These are phyloP conservation scores for Kodamaea laetipori DNA, from an alignment of 805 yeast genomes.

Conservation along the genomic window DNA sequence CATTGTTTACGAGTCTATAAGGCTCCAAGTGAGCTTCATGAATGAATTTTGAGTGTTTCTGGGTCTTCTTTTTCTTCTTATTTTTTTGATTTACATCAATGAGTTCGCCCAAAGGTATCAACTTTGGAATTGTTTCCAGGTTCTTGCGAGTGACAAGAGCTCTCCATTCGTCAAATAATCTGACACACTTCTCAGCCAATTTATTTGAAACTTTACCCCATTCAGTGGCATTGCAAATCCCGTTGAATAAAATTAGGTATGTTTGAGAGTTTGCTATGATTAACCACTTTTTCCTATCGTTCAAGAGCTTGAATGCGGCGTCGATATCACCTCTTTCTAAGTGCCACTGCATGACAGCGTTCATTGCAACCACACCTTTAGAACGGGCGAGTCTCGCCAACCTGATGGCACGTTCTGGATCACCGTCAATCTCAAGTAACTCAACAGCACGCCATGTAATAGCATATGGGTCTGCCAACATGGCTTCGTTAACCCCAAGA, in stretches of 20 bases:
- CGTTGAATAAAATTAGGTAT: constrained; percentile 37
- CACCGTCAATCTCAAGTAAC: constrained; percentile 51
- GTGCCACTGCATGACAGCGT: constrained; percentile 56
- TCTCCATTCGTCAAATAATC: constrained; percentile 24
- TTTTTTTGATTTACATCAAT: constrained; percentile 7
- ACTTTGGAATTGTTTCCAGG: constrained; percentile 13
- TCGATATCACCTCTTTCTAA: constrained; percentile 45
- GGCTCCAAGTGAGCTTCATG: constrained; percentile 11
- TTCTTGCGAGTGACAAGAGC: constrained; percentile 25
- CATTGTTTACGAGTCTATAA: constrained; percentile 4
- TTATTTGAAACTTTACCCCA: constrained; percentile 34
- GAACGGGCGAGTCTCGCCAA: constrained; percentile 49
- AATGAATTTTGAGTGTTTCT: constrained; percentile 17
- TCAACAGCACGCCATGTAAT: constrained; percentile 56
- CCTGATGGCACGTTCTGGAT: constrained; percentile 52
- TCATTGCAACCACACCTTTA: constrained; percentile 52
- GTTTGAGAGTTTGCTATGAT: constrained; percentile 53
- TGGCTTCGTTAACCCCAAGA: constrained; percentile 60
- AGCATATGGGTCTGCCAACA: constrained; percentile 56
- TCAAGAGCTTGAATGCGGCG: constrained; percentile 52
- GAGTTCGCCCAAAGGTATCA: constrained; percentile 11
- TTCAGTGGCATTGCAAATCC: constrained; percentile 32
- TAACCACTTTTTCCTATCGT: constrained; percentile 63
- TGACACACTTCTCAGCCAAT: constrained; percentile 23
- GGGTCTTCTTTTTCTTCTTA: neutral